Evolutionary conservation across 331 rosid genomes (phyloP), one percentile per base, ranked within the genome.

Genomic region (Stylosanthes scabra): DNA sequence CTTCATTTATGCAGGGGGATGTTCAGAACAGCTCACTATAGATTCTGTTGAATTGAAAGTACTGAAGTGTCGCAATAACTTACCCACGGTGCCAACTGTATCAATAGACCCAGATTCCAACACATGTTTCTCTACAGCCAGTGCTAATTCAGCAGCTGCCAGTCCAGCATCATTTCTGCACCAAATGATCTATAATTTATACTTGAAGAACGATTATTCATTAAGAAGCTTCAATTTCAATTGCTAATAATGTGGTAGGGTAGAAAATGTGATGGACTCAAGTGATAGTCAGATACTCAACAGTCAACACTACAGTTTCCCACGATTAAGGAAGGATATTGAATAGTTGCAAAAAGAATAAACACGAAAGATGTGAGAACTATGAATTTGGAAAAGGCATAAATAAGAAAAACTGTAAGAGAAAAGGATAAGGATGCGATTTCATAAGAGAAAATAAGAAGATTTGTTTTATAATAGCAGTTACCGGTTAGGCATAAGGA

Each of bases 71-170:
- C 63, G 62, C 68, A 41, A 49, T 52, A 68, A 77, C 88, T 79
- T 75, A 94, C 99, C 97, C 25, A 91, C 93, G 16, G 99, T 94
- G 76, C 97, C 99, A 51, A 94, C 99, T 62, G 92, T 90, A 74
- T 94, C 99, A 37, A 90, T 78, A 61, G 99, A 94, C 42, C 97
- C 97, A 80, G 97, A 90, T 76, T 87, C 90, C 69, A 94, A 79
- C 59, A 94, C 99, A 6, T 94, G 97, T 71, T 69, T 84, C 86
- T 94, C 99, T 44, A 94, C 96, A 75, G 96, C 93, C 49, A 91
- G 81, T 9, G 90, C 96, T 78, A 95, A 83, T 80, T 95, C 99
- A 62, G 97, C 88, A 12, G 97, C 96, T 47, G 99, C 97, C 14
- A 95, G 85, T 71, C 99, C 99, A 28, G 97, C 99, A 72, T 95